Percentiles rank a stretch among this genome's conserved stretches.
Conservation (phyloP, 371 early-diverging fungal species). For the Mucor saturninus region DNA sequence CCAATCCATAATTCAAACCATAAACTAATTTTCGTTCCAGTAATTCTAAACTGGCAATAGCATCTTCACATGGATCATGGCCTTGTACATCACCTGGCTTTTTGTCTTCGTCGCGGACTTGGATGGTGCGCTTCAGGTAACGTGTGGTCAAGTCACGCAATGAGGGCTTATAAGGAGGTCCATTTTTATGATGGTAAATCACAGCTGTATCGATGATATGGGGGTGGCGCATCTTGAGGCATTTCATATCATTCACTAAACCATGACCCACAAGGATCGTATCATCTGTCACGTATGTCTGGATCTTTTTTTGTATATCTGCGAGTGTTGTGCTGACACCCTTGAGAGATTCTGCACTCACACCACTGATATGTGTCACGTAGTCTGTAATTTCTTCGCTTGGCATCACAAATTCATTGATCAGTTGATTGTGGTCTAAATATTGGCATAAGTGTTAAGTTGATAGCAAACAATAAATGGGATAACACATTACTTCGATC, state of each 20-base stretch:
- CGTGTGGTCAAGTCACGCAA: conserved; percentile 61
- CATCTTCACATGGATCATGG: conserved; percentile 78
- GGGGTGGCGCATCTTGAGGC: conserved; percentile 62
- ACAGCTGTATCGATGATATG: conserved; percentile 73
- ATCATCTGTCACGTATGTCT: conserved; percentile 40
- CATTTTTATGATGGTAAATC: conserved; percentile 64
- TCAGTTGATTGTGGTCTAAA: conserved; percentile 42
- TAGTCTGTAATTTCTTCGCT: conserved; percentile 67
- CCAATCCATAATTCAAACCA: conserved; percentile 33
- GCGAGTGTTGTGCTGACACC: conserved; percentile 54
- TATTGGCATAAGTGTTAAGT: too few species aligned
- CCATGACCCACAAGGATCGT: conserved; percentile 80
- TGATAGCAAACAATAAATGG: too few species aligned
- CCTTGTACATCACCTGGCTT: conserved; percentile 37
- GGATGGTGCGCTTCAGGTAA: conserved; percentile 63
- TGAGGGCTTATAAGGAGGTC: conserved; percentile 60
- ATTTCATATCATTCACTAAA: conserved; percentile 74
- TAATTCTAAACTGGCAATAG: conserved; percentile 69
- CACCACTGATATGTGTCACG: conserved; percentile 71
- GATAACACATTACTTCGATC: conserved; percentile 36
- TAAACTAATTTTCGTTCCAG: conserved; percentile 55
- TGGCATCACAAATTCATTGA: conserved; percentile 74
- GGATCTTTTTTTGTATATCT: conserved; percentile 57
- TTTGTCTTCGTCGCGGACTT: conserved; percentile 34
- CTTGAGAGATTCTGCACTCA: conserved; percentile 54